Evolutionary conservation across 352 stramenopile species (phyloP), one percentile per base, ranked within the genome.

Genomic region (Phytophthora pinifolia): DNA sequence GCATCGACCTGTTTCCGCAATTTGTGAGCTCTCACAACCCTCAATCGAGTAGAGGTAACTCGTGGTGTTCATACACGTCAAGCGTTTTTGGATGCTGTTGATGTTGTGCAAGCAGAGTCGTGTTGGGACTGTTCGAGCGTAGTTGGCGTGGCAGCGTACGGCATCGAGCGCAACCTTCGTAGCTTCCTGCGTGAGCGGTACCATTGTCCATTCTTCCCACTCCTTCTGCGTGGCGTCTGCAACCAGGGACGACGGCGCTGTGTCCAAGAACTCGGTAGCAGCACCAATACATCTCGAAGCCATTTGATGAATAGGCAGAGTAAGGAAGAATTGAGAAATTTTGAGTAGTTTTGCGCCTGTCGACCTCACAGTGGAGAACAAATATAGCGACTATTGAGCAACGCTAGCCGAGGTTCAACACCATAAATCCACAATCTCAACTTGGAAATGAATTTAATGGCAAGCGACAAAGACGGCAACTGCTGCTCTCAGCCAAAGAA

Each of bases 101-200:
- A 82, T 60, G 49, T 65, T 65, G 53, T 82, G 54, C 13, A 82
- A 45, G 35, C 72, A 82, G 15, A 82, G 17, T 1, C 60, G 60
- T 13, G 60, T 61, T 9, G 46, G 67, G 17, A 79, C 54, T 13
- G 46, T 32, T 7, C 48, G 52, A 33, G 54, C 59, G 47, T 82
- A 82, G 46, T 82, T 82, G 34, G 43, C 55, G n/a, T 59, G 58
- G 50, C 74, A 77, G 5, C 72, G 59, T 12, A 82, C 66, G 6
- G 69, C 57, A 31, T 75, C 63, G 6, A 79, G 64, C 12, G 70
- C 69, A 25, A 64, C 38, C 50, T 69, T 66, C 2, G 51, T 43
- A 4, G 44, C 61, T 18, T 65, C 22, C 22, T 27, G 22, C 22
- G 22, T 30, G n/a, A n/a, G 17, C 27, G 38, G 18, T 22, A 45